Conservation (phyloP, 352 stramenopile genomes). For the Phytophthora constricta region DNA sequence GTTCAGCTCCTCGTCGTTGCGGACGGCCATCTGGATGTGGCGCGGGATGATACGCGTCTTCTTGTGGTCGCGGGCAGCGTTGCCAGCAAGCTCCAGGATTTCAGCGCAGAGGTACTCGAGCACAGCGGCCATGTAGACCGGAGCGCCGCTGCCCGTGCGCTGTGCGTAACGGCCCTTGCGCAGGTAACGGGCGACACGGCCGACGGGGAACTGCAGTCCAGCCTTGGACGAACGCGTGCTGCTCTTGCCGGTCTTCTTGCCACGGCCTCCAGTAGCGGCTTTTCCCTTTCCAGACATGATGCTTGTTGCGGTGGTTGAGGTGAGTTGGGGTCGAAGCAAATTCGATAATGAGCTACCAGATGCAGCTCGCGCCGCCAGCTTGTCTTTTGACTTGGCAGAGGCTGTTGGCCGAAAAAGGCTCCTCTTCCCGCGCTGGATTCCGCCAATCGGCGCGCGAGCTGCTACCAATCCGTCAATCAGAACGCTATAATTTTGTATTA, state of each 20-base stretch:
- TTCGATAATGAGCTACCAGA: conserved; percentile 35
- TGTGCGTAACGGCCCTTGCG: conserved; percentile 92
- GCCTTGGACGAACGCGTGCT: conserved; percentile 87
- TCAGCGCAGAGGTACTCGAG: conserved; percentile 95
- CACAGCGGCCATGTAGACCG: conserved; percentile 95
- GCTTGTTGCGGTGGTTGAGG: conserved; percentile 34
- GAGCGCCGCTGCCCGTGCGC: conserved; percentile 92
- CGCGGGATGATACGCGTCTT: conserved; percentile 96
- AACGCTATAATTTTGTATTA: not conserved
- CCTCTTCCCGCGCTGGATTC: conserved; percentile 26
- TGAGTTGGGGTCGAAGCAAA: conserved; percentile 55
- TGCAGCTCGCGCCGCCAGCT: not conserved
- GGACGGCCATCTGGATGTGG: conserved; percentile 96
- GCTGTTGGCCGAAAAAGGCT: conserved; percentile 16
- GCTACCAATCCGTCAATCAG: conserved; percentile 27
- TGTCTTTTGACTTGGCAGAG: conserved; percentile 9
- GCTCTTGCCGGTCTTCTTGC: conserved; percentile 73
- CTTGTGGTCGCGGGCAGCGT: conserved; percentile 96
- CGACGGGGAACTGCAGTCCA: conserved; percentile 95
- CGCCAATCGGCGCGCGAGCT: conserved; percentile 13
- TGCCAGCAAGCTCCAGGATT: conserved; percentile 95
- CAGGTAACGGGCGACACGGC: conserved; percentile 94
- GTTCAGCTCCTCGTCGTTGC: conserved; percentile 96
- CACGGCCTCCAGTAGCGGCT: conserved; percentile 69
- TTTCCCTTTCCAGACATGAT: conserved; percentile 85